These are phyloP conservation scores for Metschnikowia henanensis DNA, from an alignment of 805 yeast species.

Conservation along the genomic window DNA sequence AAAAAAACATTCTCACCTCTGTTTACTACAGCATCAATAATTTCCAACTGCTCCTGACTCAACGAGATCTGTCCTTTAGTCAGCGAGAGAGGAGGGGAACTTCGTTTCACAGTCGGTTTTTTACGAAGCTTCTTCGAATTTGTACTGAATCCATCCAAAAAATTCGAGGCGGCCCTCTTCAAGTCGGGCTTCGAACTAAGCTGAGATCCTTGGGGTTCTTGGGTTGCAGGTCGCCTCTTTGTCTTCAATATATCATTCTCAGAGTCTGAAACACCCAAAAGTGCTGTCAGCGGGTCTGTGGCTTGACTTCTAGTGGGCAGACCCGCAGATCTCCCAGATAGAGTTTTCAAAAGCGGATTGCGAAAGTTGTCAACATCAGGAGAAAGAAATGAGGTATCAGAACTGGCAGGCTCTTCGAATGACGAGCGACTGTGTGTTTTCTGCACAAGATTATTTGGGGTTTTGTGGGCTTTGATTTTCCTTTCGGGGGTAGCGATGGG, in stretches of 20 bases:
- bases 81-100: conserved; percentile 5
- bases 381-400: conserved; percentile 39
- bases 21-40: conserved; percentile 52
- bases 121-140: conserved; percentile 26
- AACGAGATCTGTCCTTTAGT: conserved; percentile 9
- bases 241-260: conserved; percentile 17
- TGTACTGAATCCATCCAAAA: conserved; percentile 22
- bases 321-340: conserved; percentile 12
- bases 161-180: conserved; percentile 21
- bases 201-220: not conserved
- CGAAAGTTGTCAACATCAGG: conserved; percentile 39
- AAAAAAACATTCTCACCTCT: conserved; percentile 74
- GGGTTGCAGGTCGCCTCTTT: conserved; percentile 6
- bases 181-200: conserved; percentile 14
- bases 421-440: conserved; percentile 15
- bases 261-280: conserved; percentile 11
- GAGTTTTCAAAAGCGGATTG: conserved; percentile 27
- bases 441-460: conserved; percentile 9
- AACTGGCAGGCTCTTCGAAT: conserved; percentile 19
- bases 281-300: not conserved
- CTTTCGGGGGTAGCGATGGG: conserved; percentile 9
- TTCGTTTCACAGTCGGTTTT: not conserved
- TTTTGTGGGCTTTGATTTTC: not conserved
- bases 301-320: conserved; percentile 13
- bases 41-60: conserved; percentile 45